Evolutionary conservation across 2,329 filamentous ascomycete species (phyloP).

Genomic region (Scedosporium boydii): DNA sequence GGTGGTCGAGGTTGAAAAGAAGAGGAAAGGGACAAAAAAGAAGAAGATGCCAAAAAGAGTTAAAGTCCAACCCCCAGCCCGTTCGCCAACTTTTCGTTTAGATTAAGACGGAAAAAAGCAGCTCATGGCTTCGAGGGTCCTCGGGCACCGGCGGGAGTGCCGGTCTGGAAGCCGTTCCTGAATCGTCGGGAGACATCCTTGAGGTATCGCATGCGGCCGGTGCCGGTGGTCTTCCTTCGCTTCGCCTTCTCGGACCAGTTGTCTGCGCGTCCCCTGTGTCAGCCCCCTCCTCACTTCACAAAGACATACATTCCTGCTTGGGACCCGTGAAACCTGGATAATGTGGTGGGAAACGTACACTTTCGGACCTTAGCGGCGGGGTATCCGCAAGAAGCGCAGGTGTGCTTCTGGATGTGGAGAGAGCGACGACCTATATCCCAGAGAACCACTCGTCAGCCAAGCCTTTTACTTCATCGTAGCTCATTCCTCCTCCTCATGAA

Average conservation of each 20-base stretch:
- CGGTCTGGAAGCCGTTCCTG: slow-evolving; percentile 96
- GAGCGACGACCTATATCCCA: slow-evolving; percentile 69
- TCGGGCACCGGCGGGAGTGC: slow-evolving; percentile 74
- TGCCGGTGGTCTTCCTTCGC: slow-evolving; percentile 98
- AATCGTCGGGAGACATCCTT: slow-evolving; percentile 87
- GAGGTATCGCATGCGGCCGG: slow-evolving; percentile 91
- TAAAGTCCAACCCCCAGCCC: background rate
- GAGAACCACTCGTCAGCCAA: background rate
- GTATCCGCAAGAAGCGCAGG: slow-evolving; percentile 91
- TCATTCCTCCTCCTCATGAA: background rate
- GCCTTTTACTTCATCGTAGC: background rate
- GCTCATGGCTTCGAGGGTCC: slow-evolving; percentile 34
- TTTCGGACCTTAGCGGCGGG: slow-evolving; percentile 94
- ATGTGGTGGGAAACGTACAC: slow-evolving; percentile 60
- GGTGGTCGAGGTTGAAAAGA: background rate
- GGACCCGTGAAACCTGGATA: background rate
- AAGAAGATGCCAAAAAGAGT: background rate
- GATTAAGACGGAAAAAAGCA: background rate
- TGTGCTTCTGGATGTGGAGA: slow-evolving; percentile 99
- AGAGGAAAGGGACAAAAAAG: background rate
- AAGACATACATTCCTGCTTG: background rate
- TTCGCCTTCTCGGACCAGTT: slow-evolving; percentile 99
- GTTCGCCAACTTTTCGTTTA: slow-evolving; percentile 2
- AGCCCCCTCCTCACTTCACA: background rate
- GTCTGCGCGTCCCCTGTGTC: slow-evolving; percentile 43